These are phyloP conservation scores for Pleurotus djamor DNA, from an alignment of 768 basidiomycete genomes.

Conservation along the genomic window DNA sequence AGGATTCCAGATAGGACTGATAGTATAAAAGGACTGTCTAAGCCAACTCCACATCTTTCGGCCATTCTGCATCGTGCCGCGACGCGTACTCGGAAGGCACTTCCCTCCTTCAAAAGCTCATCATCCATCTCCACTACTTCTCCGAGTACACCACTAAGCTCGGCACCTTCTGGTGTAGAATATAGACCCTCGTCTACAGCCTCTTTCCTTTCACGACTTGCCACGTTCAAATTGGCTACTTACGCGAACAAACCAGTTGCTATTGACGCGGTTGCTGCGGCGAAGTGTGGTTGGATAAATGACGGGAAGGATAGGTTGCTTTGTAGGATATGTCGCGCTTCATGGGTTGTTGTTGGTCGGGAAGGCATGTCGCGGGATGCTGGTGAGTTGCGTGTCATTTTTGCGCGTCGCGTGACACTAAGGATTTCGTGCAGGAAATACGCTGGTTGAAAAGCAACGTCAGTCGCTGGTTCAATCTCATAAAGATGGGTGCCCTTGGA, in stretches of 20 bases:
- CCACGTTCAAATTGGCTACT: conserved; percentile 77
- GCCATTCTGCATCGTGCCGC: conserved; percentile 72
- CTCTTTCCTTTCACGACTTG: conserved; percentile 71
- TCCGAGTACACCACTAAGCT: conserved; percentile 20
- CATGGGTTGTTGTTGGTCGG: conserved; percentile 71
- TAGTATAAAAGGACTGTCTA: conserved; percentile 31
- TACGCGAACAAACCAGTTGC: conserved; percentile 75
- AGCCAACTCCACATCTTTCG: conserved; percentile 65
- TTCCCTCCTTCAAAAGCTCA: conserved; percentile 40
- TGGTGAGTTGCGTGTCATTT: conserved; percentile 52
- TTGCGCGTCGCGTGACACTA: conserved; percentile 5
- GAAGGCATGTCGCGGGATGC: conserved; percentile 77
- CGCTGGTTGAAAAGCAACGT: conserved; percentile 74
- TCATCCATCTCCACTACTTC: conserved; percentile 18
- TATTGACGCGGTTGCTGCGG: conserved; percentile 77
- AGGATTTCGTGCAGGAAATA: conserved; percentile 43
- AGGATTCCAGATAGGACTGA: background rate
- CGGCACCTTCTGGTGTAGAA: conserved; percentile 44
- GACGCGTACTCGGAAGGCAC: conserved; percentile 47
- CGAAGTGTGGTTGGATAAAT: conserved; percentile 83
- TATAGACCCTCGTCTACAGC: conserved; percentile 78
- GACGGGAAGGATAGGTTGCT: conserved; percentile 78
- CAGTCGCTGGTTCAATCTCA: conserved; percentile 64
- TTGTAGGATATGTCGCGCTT: conserved; percentile 67
- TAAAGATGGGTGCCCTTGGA: conserved; percentile 86